Evolutionary conservation across 208 protist species (phyloP), one percentile per base, ranked within the genome.

Genomic region (Wallacemonas rigidus): DNA sequence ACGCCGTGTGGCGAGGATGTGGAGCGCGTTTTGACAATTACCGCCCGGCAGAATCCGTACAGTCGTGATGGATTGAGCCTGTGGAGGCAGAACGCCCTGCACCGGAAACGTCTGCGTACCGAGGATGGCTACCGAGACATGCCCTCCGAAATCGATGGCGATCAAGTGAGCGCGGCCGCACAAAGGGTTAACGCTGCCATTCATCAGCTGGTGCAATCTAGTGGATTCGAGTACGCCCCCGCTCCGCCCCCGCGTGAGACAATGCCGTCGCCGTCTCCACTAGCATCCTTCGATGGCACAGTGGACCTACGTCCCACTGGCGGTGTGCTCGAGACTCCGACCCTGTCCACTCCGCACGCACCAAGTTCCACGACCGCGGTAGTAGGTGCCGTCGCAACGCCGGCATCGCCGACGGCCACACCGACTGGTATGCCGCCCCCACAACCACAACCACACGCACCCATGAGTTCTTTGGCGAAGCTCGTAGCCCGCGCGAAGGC

Each of bases 401-500:
- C 56, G 8, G 6, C 56, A 38, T 6, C 53, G 26, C 53, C 9
- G n/a, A n/a, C 53, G 14, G 53, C 53, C 26, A 58, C 48, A n/a
- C 48, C 11, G 48, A 15, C 53, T 38, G 53, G 26, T 26, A 63
- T 63, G 57, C 36, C 57, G n/a, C 17, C 57, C 38, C 60, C 60
- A 51, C 26, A 26, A 26, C 26, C 26, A 26, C 26, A 26, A 26
- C 26, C 26, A 26, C 60, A 67, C 11, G 61, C 65, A 0, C 80
- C 80, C 2, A 71, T 75, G 65, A 87, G 79, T 51, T 80, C 85
- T 1, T 72, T 90, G 12, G 85, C 85, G 0, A 81, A 77, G 70
- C 53, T 90, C 26, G 80, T 90, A 14, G 79, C 82, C 3, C 74
- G 76, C 39, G 85, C 82, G 12, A 89, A 82, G 77, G 75, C 85